phyloP scores from a whole-genome alignment of 371 early-diverging fungal species.

The Mucor saturninus region DNA sequence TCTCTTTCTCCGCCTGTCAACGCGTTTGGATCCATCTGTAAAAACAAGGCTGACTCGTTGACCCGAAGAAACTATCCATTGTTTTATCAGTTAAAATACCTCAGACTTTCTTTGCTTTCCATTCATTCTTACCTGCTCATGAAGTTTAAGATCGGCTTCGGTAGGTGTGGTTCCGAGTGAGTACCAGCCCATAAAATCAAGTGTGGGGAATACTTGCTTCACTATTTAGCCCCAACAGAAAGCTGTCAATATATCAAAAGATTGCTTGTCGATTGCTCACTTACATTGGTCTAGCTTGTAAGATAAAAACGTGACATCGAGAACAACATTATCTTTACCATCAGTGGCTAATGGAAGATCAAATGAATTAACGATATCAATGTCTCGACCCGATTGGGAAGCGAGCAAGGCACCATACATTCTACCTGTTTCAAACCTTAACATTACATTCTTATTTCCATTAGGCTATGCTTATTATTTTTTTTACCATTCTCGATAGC shows the following conservation, averaged over 20 bases:
- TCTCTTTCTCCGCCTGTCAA: slow-evolving; percentile 54
- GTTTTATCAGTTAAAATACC: not conserved
- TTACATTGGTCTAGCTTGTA: slow-evolving; percentile 82
- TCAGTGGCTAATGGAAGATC: slow-evolving; percentile 65
- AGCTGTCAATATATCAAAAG: not conserved
- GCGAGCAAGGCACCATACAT: slow-evolving; percentile 84
- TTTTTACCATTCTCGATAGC: slow-evolving; percentile 42
- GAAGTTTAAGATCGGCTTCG: slow-evolving; percentile 66
- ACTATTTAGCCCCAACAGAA: slow-evolving; percentile 49
- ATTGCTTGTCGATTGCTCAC: not conserved
- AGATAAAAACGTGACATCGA: slow-evolving; percentile 67
- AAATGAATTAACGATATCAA: slow-evolving; percentile 85
- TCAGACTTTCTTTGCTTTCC: too few relatives aligned
- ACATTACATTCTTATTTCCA: not conserved
- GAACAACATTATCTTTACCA: slow-evolving; percentile 40
- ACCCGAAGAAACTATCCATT: slow-evolving; percentile 62
- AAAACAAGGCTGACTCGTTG: slow-evolving; percentile 80
- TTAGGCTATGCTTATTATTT: not conserved
- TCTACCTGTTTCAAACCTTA: slow-evolving; percentile 28
- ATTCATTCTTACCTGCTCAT: slow-evolving; percentile 65
- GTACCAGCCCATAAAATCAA: slow-evolving; percentile 91
- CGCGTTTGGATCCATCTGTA: slow-evolving; percentile 75
- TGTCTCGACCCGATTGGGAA: slow-evolving; percentile 81
- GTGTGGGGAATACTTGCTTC: slow-evolving; percentile 82
- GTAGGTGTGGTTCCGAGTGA: slow-evolving; percentile 68